A percentile compares a stretch with the other conserved stretches of the same genome.
These are phyloP conservation scores for Lomentospora prolificans DNA, from an alignment of 2,329 filamentous ascomycete species.

Conservation along the genomic window DNA sequence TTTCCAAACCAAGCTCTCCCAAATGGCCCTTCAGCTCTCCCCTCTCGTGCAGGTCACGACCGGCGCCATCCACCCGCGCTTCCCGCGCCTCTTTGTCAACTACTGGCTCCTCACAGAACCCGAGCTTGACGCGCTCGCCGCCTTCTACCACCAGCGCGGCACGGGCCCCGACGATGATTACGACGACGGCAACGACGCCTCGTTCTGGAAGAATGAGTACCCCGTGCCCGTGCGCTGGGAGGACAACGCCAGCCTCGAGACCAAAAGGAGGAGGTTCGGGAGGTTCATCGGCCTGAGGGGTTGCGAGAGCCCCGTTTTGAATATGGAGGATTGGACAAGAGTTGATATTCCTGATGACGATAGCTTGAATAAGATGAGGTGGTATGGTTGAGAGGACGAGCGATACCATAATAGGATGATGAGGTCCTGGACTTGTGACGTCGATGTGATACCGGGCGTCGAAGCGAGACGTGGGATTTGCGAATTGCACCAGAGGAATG, in stretches of 20 bases:
- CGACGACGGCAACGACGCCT: neutral
- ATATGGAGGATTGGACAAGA: neutral
- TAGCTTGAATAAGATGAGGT: neutral
- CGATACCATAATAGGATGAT: neutral
- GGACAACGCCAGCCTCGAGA: constrained; percentile 40
- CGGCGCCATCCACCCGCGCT: constrained; percentile 53
- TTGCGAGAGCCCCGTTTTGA: constrained; percentile 1
- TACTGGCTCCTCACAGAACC: constrained; percentile 66
- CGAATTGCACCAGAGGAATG: neutral
- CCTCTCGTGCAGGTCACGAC: constrained; percentile 56
- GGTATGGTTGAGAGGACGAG: neutral
- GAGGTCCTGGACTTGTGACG: neutral
- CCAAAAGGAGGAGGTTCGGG: constrained; percentile 65
- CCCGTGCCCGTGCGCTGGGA: constrained; percentile 60
- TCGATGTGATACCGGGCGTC: no score
- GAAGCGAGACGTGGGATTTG: neutral
- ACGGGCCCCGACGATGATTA: constrained; percentile 26
- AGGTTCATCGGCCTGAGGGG: constrained; percentile 62
- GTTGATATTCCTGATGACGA: neutral
- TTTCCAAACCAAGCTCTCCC: constrained; percentile 50
- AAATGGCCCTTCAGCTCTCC: constrained; percentile 56
- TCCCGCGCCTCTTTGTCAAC: constrained; percentile 56
- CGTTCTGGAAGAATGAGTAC: constrained; percentile 44
- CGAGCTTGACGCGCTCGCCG: constrained; percentile 59
- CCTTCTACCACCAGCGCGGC: constrained; percentile 63